Evolutionary conservation across 345 rosid species (phyloP).

Genomic region (Camelina sativa): DNA sequence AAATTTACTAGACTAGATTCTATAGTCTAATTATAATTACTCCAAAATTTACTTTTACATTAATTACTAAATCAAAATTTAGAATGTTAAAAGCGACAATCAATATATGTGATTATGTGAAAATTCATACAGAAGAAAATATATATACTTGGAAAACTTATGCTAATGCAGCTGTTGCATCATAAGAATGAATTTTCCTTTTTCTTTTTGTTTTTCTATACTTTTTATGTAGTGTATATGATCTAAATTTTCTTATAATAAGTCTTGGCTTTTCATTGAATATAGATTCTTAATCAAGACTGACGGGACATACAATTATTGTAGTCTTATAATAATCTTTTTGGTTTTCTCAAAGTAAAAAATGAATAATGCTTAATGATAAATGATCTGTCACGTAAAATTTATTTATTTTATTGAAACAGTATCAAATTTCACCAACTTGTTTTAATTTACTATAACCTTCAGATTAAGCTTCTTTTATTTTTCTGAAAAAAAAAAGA

Average conservation of each 20-base stretch:
- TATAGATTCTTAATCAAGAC: slow-evolving; percentile 7
- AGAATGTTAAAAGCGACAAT: too few relatives aligned
- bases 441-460: slow-evolving; percentile 25
- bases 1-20: too few relatives aligned
- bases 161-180: neutral
- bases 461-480: slow-evolving; percentile 2
- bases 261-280: neutral
- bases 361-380: slow-evolving; percentile 24
- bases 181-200: neutral
- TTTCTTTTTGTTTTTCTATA: neutral
- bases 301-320: slow-evolving; percentile 9
- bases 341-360: slow-evolving; percentile 24
- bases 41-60: neutral
- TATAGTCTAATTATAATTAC: too few relatives aligned
- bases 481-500: neutral
- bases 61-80: neutral
- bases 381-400: slow-evolving; percentile 13
- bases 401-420: neutral
- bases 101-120: too few relatives aligned
- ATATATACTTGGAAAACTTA: too few relatives aligned
- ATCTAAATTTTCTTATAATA: neutral
- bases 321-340: slow-evolving; percentile 1
- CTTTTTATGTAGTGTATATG: neutral
- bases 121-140: too few relatives aligned
- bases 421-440: slow-evolving; percentile 31